phyloP scores from a whole-genome alignment of 2,329 filamentous ascomycete genomes.

The Emmonsia crescens region DNA sequence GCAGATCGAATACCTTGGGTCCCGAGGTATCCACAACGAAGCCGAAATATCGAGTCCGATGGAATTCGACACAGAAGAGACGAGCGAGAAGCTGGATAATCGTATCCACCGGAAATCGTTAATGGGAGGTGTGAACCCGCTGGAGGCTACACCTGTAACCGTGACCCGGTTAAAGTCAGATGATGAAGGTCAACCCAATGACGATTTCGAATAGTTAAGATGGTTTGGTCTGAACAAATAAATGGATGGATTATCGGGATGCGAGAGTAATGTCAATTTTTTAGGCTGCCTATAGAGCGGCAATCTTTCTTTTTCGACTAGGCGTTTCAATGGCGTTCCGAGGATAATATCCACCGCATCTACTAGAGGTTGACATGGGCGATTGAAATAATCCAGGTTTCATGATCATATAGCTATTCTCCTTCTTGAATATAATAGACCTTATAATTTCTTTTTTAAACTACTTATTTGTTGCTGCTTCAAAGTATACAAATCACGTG shows the following conservation, averaged over 20 bases:
- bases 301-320: not conserved
- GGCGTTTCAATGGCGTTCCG: not conserved
- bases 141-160: slow-evolving; percentile 44
- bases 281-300: not conserved
- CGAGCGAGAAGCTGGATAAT: slow-evolving; percentile 45
- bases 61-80: slow-evolving; percentile 26
- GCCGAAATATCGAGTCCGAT: slow-evolving; percentile 21
- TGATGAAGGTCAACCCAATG: slow-evolving; percentile 26
- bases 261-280: not conserved
- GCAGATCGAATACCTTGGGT: slow-evolving; percentile 34
- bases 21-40: slow-evolving; percentile 27
- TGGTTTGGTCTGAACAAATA: not conserved
- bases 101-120: slow-evolving; percentile 46
- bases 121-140: slow-evolving; percentile 36
- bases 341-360: not conserved
- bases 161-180: slow-evolving; percentile 24
- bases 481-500: not conserved
- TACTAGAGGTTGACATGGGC: not conserved
- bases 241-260: not conserved
- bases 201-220: slow-evolving; percentile 37
- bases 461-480: too few species aligned
- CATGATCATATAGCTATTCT: not conserved
- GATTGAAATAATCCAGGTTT: not conserved
- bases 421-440: not conserved
- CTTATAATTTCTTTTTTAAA: not conserved